Evolutionary conservation across 225 moss, liverwort and hornwort species (phyloP).

Genomic region (Rhytidiadelphus loreus): DNA sequence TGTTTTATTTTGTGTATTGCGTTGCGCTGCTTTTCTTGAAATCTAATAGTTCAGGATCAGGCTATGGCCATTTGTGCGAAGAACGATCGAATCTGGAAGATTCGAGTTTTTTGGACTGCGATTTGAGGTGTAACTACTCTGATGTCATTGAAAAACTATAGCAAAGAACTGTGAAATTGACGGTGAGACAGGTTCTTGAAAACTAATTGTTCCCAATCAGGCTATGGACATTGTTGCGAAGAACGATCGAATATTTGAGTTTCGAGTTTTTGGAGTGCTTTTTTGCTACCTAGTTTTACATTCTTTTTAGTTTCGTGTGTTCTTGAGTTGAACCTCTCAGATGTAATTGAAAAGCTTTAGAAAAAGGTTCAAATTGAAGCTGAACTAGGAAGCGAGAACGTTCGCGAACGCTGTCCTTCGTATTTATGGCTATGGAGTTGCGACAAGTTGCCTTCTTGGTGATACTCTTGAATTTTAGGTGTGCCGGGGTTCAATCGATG

Average conservation of each 20-base stretch:
- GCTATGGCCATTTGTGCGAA: background rate
- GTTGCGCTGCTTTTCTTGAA: background rate
- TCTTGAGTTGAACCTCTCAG: background rate
- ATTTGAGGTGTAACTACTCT: background rate
- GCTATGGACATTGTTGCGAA: background rate
- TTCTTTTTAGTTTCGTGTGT: background rate
- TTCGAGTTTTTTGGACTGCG: background rate
- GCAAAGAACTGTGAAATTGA: background rate
- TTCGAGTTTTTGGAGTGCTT: background rate
- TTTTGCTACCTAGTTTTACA: background rate
- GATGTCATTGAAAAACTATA: background rate
- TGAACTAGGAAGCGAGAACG: background rate
- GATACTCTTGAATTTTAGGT: background rate
- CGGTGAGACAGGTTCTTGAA: background rate
- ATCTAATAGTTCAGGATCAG: background rate
- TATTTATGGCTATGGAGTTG: background rate
- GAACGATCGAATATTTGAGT: background rate
- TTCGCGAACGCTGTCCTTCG: background rate
- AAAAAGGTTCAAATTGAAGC: background rate
- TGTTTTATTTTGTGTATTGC: background rate
- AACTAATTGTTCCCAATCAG: background rate
- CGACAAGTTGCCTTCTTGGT: background rate
- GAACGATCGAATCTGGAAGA: background rate
- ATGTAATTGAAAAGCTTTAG: background rate
- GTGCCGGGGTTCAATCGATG: background rate